A percentile compares a stretch with the other conserved stretches of the same genome.
phyloP scores from a whole-genome alignment of 2,329 filamentous ascomycete genomes.

The Colletotrichum sp. region DNA sequence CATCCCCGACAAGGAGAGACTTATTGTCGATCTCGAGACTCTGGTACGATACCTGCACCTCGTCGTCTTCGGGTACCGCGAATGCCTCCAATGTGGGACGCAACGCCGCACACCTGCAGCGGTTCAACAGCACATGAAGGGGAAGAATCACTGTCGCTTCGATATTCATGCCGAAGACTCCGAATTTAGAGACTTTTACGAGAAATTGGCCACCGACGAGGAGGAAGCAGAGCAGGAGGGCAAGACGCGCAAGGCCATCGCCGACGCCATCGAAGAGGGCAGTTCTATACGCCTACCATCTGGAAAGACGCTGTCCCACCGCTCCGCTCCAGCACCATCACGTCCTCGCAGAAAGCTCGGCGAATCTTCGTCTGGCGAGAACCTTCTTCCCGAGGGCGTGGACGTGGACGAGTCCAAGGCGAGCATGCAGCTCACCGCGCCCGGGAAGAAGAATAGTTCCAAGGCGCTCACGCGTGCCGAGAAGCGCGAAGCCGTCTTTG shows the following conservation, averaged over 20 bases:
- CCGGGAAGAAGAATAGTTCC: not conserved
- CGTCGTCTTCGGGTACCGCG: constrained; percentile 50
- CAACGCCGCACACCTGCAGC: constrained; percentile 45
- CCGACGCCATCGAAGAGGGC: constrained; percentile 25
- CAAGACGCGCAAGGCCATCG: not conserved
- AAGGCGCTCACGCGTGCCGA: constrained; percentile 14
- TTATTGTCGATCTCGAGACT: constrained; percentile 51
- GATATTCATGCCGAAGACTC: constrained; percentile 37
- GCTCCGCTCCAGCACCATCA: constrained; percentile 13
- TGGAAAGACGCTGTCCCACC: constrained; percentile 37
- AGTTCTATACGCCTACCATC: constrained; percentile 38
- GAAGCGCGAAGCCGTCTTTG: constrained; percentile 14
- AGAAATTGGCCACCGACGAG: constrained; percentile 14
- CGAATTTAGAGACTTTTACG: constrained; percentile 47
- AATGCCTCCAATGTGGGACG: constrained; percentile 57
- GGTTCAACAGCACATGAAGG: constrained; percentile 56
- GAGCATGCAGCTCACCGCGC: not conserved
- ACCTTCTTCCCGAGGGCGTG: not conserved
- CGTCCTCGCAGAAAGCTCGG: not conserved
- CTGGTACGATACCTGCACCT: constrained; percentile 53
- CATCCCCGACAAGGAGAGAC: constrained; percentile 40
- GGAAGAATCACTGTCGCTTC: constrained; percentile 53
- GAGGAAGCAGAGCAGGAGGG: not conserved
- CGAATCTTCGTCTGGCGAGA: rapidly evolving
- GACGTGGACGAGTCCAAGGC: not conserved